Evolutionary conservation across 805 yeast species (phyloP).

Genomic region (Debaryomyces maramus): DNA sequence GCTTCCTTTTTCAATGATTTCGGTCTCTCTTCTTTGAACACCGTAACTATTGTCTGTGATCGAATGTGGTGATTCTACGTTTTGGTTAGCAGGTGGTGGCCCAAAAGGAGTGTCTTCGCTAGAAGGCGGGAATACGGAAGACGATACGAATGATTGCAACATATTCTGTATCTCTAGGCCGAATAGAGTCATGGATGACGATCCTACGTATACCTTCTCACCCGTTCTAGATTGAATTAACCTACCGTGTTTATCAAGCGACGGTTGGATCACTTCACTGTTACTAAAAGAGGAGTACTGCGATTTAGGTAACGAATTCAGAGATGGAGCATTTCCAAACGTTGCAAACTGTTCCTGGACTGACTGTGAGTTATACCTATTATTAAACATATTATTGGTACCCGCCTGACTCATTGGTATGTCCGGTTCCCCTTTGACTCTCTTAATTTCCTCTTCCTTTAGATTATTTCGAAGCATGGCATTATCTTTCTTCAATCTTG

Average conservation of each 20-base stretch:
- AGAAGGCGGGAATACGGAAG: neutral
- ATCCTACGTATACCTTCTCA: conserved; percentile 73
- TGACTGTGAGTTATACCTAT: neutral
- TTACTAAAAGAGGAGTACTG: neutral
- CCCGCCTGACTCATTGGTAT: neutral
- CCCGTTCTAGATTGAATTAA: conserved; percentile 75
- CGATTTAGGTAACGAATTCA: neutral
- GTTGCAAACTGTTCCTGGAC: neutral
- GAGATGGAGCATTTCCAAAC: neutral
- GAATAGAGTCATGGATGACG: conserved; percentile 79
- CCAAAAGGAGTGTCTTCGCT: neutral
- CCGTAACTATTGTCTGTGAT: neutral
- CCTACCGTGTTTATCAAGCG: conserved; percentile 69
- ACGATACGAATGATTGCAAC: conserved; percentile 39
- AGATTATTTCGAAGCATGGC: conserved; percentile 50
- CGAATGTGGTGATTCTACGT: neutral
- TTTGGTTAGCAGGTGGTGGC: conserved; percentile 7
- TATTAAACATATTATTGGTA: no score
- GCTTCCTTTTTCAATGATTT: conserved; percentile 67
- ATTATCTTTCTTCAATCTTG: conserved; percentile 64
- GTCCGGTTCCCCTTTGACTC: conserved; percentile 8
- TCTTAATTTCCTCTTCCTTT: conserved; percentile 27
- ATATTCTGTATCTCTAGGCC: conserved; percentile 74
- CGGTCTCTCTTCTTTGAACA: conserved; percentile 46
- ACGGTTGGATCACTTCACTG: conserved; percentile 64